These are phyloP conservation scores for Solioccasus polychromus DNA, from an alignment of 768 basidiomycete genomes.

Conservation along the genomic window DNA sequence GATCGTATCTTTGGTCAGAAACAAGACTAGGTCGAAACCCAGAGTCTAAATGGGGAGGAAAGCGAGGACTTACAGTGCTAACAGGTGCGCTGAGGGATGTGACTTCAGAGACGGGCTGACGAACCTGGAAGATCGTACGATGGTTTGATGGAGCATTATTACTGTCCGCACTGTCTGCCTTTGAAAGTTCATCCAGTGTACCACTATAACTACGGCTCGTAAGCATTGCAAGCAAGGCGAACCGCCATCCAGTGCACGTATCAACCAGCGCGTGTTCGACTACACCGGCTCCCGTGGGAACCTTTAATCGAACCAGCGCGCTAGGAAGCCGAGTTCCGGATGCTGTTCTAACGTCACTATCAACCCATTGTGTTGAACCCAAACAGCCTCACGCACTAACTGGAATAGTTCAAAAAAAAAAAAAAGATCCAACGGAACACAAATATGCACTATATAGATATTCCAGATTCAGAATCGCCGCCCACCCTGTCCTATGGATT, in stretches of 20 bases:
- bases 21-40: no score
- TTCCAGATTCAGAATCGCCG: no score
- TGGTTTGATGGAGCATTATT: slow-evolving; percentile 16
- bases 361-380: background rate
- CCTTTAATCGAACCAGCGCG: background rate
- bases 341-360: no score
- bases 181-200: background rate
- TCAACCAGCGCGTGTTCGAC: no score
- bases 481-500: no score
- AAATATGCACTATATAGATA: no score
- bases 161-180: slow-evolving; percentile 13
- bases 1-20: slow-evolving; percentile 1
- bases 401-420: background rate
- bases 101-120: background rate
- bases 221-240: no score
- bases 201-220: no score
- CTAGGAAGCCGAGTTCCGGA: no score
- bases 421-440: background rate
- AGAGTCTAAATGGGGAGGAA: no score
- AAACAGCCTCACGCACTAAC: background rate
- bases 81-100: background rate
- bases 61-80: no score
- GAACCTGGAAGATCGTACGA: slow-evolving; percentile 1
- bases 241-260: slow-evolving; percentile 5
- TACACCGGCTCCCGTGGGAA: background rate